A percentile compares a stretch with the other conserved stretches of the same genome.
Evolutionary conservation across 1,284 basidiomycete genomes (phyloP).

Genomic region (Chalciporus sp.): DNA sequence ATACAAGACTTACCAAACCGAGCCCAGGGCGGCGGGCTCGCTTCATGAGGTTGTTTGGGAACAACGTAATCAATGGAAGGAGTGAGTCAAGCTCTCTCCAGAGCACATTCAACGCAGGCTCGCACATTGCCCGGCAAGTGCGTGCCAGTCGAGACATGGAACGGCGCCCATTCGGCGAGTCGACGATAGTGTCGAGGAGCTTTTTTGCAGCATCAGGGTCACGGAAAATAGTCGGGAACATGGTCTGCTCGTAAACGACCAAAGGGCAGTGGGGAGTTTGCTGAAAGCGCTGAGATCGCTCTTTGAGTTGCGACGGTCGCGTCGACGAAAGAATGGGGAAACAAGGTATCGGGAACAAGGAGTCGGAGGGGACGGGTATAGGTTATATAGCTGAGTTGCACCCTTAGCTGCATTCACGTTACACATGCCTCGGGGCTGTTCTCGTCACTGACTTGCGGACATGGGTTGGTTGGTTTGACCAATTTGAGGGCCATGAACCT

Average conservation of each 20-base stretch:
- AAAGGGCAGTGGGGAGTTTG: constrained; percentile 42
- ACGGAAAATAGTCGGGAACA: constrained; percentile 58
- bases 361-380: constrained; percentile 40
- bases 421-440: constrained; percentile 23
- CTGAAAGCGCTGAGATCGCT: constrained; percentile 22
- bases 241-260: constrained; percentile 49
- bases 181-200: constrained; percentile 69
- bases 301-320: constrained; percentile 31
- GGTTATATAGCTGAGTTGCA: constrained; percentile 26
- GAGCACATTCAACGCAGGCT: constrained; percentile 69
- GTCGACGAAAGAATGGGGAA: constrained; percentile 41
- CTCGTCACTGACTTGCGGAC: constrained; percentile 35
- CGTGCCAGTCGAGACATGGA: constrained; percentile 67
- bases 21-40: constrained; percentile 68
- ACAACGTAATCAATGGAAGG: constrained; percentile 67
- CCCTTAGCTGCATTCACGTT: constrained; percentile 36
- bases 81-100: constrained; percentile 80
- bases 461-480: constrained; percentile 32
- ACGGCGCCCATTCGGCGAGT: constrained; percentile 64
- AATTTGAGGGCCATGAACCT: constrained; percentile 27
- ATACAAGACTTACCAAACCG: constrained; percentile 61
- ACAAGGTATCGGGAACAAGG: constrained; percentile 48
- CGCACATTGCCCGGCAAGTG: constrained; percentile 70
- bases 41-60: constrained; percentile 66
- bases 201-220: constrained; percentile 64